Percentiles rank a stretch among this genome's conserved stretches.
phyloP scores from a whole-genome alignment of 1,139 yeast genomes.

The Protomyces lactucae-debilis region DNA sequence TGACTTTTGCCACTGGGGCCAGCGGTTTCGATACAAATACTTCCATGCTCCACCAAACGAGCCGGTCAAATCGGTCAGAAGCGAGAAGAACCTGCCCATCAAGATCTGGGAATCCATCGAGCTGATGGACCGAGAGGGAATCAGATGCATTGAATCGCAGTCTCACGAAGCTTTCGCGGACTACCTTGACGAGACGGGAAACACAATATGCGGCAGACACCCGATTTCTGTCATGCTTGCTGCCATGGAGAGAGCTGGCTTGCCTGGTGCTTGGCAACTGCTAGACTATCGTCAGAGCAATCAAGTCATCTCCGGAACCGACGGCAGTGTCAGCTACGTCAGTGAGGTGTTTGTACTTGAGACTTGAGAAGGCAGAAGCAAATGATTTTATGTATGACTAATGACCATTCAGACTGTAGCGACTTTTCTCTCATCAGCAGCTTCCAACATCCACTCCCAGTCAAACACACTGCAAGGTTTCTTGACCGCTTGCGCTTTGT shows the following conservation, averaged over 20 bases:
- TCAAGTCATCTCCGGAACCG: constrained; percentile 47
- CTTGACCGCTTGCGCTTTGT: neutral
- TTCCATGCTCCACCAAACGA: constrained; percentile 33
- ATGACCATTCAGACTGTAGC: neutral
- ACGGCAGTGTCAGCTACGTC: constrained; percentile 86
- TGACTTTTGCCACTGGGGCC: constrained; percentile 89
- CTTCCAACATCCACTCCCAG: neutral
- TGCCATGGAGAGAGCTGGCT: constrained; percentile 44
- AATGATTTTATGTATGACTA: neutral
- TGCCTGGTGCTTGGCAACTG: constrained; percentile 52
- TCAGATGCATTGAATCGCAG: constrained; percentile 45
- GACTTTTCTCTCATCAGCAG: neutral
- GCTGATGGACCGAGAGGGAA: constrained; percentile 61
- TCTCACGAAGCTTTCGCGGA: constrained; percentile 59
- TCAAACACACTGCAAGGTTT: neutral
- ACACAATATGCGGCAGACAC: constrained; percentile 90
- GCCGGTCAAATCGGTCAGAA: constrained; percentile 7
- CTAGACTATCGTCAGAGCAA: constrained; percentile 79
- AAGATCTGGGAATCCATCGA: constrained; percentile 72
- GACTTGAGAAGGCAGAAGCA: neutral
- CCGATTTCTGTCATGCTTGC: constrained; percentile 65
- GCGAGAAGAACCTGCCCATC: constrained; percentile 27
- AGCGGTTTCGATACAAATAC: constrained; percentile 34
- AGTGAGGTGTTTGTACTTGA: constrained; percentile 3
- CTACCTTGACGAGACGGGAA: constrained; percentile 65